Base-by-base conservation (phyloP, 1,284 basidiomycete species). In the Ustilago crameri region DNA sequence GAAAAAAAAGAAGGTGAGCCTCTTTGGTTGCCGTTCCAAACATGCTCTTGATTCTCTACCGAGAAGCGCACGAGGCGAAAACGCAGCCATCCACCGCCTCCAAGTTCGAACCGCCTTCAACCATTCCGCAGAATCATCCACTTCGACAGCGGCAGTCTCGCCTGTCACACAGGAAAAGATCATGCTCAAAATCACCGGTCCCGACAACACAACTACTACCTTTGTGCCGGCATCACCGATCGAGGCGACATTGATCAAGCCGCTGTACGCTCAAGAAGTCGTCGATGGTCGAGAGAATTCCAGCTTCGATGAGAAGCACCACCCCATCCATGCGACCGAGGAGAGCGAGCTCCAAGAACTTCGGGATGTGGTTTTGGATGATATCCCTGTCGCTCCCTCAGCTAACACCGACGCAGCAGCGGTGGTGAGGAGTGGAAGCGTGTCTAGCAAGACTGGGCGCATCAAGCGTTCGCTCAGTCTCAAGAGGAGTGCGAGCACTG, bases 1-100 rank as follows among this genome's bases (percentile, higher is more conserved):
- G 3, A 70, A 57, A 49, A 61, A 65, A 52, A 70, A 53, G 37
- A 60, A 53, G 35, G 56, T 56, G 18, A 62, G 68, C 41, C 62
- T 71, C 58, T 71, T 71, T 42, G 68, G 72, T 23, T 75, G 72
- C 40, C 53, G 64, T 10, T 75, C 72, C 23, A 63, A 71, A 26
- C 45, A 53, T 20, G 72, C 72, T 5, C 69, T 75, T 44, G 72
- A 75, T 35, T 75, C 72, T 3, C 50, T 75, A 1, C 72, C 72
- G 0, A 52, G 72, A 15, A 59, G 67, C 20, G 64, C 68, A 9
- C 50, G 72, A 27, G 72, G 72, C 15, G 45, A 53, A 34, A 55
- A 57, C 5, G 72, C 72, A 0, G 72, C 72, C 15, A 64, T 75
- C 26, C 40, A 72, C 26, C 61, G 64, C 10, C 57, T 75, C 15